Conservation (phyloP, 176 grass and related monocot genomes). For the Carex kokanica region DNA sequence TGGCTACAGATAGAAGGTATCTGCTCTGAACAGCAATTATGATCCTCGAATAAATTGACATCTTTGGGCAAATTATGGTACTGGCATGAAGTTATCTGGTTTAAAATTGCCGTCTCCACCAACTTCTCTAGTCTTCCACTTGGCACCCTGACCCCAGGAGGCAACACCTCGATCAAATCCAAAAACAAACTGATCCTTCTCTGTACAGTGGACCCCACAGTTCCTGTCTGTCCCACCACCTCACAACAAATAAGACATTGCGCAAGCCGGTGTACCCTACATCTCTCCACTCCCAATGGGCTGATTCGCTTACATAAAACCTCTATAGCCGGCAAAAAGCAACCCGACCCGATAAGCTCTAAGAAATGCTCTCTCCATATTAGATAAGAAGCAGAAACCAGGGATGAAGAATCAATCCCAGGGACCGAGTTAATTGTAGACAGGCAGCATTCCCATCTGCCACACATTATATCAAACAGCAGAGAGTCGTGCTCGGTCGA, state of each 20-base stretch:
- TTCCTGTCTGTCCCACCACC: conserved; percentile 44
- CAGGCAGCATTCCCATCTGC: conserved; percentile 72
- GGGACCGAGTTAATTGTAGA: conserved; percentile 49
- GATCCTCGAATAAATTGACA: conserved; percentile 74
- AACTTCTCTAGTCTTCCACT: conserved; percentile 60
- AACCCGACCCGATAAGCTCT: conserved; percentile 64
- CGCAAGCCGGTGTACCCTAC: conserved; percentile 57
- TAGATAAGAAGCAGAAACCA: conserved; percentile 46
- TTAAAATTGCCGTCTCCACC: conserved; percentile 59
- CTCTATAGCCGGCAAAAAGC: conserved; percentile 44
- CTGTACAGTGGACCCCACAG: conserved; percentile 36
- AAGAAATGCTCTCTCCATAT: conserved; percentile 83
- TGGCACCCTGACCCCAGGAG: conserved; percentile 57
- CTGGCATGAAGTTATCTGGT: conserved; percentile 64
- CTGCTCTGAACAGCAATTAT: conserved; percentile 63
- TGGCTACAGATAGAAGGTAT: conserved; percentile 76
- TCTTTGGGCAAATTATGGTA: conserved; percentile 78
- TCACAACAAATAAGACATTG: conserved; percentile 51
- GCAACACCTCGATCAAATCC: conserved; percentile 74
- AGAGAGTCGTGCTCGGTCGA: conserved; percentile 56
- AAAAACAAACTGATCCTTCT: conserved; percentile 72
- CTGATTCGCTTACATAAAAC: conserved; percentile 65
- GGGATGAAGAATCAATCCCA: conserved; percentile 33
- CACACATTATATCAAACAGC: conserved; percentile 61
- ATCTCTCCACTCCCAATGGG: conserved; percentile 48